Percentiles rank a stretch among this genome's conserved stretches.
These are phyloP conservation scores for Chlamydomonas sp. DNA, from an alignment of 139 green algal genomes.

Conservation along the genomic window DNA sequence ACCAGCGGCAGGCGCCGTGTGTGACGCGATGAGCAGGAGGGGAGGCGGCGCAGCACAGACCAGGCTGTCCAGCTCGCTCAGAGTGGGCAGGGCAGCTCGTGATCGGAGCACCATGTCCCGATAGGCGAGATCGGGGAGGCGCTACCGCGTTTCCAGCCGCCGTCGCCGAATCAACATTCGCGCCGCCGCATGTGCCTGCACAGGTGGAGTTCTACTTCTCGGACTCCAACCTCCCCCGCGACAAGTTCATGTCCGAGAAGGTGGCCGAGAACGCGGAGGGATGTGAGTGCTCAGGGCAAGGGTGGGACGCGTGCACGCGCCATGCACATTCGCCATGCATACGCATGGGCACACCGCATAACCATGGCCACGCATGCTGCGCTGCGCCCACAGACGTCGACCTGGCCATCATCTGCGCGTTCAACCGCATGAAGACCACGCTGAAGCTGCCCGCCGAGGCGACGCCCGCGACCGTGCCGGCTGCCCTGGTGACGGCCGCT, in stretches of 20 bases:
- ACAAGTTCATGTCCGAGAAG: slow-evolving; percentile 70
- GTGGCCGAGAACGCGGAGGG: slow-evolving; percentile 54
- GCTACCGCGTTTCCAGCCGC: no score
- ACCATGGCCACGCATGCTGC: no score
- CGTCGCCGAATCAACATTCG: no score
- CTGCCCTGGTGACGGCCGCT: slow-evolving; percentile 26
- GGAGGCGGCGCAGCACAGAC: neutral
- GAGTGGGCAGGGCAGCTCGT: no score
- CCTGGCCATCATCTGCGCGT: slow-evolving; percentile 65
- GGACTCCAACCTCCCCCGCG: slow-evolving; percentile 80
- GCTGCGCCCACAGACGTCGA: slow-evolving; percentile 50
- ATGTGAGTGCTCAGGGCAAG: no score
- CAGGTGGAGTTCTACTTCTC: slow-evolving; percentile 94
- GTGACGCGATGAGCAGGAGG: neutral
- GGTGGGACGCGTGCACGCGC: no score
- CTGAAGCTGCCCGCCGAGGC: slow-evolving; percentile 34
- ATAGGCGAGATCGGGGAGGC: no score
- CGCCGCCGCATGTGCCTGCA: no score
- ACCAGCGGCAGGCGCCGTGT: neutral
- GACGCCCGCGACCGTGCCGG: slow-evolving; percentile 22
- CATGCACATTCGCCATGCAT: no score
- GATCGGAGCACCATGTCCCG: no score
- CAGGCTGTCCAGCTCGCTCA: no score
- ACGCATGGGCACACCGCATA: no score
- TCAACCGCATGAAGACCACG: slow-evolving; percentile 67